Percentiles rank a stretch among this genome's conserved stretches.
These are phyloP conservation scores for Aspergillus sp. DNA, from an alignment of 2,329 filamentous ascomycete genomes.

Conservation along the genomic window DNA sequence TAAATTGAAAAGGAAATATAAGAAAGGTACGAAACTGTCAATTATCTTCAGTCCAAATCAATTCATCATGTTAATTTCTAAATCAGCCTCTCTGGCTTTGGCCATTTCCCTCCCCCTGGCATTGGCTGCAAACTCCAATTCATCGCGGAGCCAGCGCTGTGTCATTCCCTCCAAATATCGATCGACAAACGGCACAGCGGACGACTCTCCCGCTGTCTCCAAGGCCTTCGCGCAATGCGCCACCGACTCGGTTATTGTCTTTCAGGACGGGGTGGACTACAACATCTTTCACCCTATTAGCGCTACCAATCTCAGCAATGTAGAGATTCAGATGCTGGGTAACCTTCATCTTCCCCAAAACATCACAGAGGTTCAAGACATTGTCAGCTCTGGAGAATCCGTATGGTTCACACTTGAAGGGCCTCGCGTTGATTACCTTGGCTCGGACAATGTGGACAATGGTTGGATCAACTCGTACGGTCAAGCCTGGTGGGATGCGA, in stretches of 20 bases:
- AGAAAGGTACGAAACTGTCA: background rate
- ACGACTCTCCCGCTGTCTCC: conserved; percentile 38
- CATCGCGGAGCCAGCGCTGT: conserved; percentile 8
- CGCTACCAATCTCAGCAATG: conserved; percentile 38
- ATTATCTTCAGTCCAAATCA: background rate
- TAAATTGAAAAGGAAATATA: background rate
- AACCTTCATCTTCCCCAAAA: conserved; percentile 41
- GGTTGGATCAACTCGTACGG: conserved; percentile 46
- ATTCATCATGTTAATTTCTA: conserved; percentile 6
- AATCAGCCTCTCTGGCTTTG: background rate
- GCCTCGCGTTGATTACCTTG: conserved; percentile 19
- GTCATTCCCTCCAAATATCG: conserved; percentile 14
- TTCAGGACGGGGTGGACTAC: conserved; percentile 38
- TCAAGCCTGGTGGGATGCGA: conserved; percentile 44
- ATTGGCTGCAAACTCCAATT: background rate
- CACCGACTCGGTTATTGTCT: conserved; percentile 26
- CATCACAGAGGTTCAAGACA: conserved; percentile 32
- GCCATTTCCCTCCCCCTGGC: background rate
- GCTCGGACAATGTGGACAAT: conserved; percentile 30
- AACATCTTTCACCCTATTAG: conserved; percentile 38
- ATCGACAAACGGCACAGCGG: conserved; percentile 31
- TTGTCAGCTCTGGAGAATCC: conserved; percentile 28
- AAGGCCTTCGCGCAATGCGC: conserved; percentile 35
- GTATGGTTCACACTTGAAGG: conserved; percentile 35
- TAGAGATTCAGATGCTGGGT: conserved; percentile 39